Base-by-base conservation (phyloP, 2,329 filamentous ascomycete species). In the Cercospora canescens region DNA sequence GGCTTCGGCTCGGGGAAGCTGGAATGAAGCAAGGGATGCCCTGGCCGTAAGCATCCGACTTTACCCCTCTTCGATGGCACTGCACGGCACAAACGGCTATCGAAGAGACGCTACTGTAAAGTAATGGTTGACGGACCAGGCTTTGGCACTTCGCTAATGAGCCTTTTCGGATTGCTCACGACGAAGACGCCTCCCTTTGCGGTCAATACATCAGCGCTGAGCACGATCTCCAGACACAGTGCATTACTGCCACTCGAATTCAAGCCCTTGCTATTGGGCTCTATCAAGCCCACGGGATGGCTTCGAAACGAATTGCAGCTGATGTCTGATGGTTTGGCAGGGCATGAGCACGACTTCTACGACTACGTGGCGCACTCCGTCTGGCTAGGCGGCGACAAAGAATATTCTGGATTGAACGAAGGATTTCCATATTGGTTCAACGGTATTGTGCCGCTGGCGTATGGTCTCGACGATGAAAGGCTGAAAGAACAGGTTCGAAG, bases 401-500 rank as follows among this genome's bases (percentile, higher is more conserved):
- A 87, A 69, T 88, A 88, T 70, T 85, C 80, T 12, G 75, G 76
- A 24, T 76, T 87, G 2, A 81, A 87, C 69, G 86, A 88, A 76
- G 83, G 81, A 1, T 80, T 83, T 28, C 84, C 85, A 0, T 88
- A 88, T 72, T 88, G 85, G 84, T 84, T 86, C 71, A 87, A 88
- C 69, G 83, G 81, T 4, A 77, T 87, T 1, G 85, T 88, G 1
- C 85, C 86, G 18, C 78, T 88, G 26, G 85, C 86, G 1, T 88
- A 84, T 66, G 76, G 75, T 0, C 73, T 85, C 4, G 78, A 84
- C 59, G 82, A 87, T 71, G 69, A 76, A 3, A 75, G 81, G 5
- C 75, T 88, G n/a, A 84, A 85, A 68, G 70, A 68, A 0, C 85
- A 88, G 66, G 81, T 85, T 7, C 77, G 79, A 18, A 67, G 75